A percentile compares a stretch with the other conserved stretches of the same genome.
Conservation (phyloP, 768 basidiomycete genomes). For the Gloeophyllum trabeum region DNA sequence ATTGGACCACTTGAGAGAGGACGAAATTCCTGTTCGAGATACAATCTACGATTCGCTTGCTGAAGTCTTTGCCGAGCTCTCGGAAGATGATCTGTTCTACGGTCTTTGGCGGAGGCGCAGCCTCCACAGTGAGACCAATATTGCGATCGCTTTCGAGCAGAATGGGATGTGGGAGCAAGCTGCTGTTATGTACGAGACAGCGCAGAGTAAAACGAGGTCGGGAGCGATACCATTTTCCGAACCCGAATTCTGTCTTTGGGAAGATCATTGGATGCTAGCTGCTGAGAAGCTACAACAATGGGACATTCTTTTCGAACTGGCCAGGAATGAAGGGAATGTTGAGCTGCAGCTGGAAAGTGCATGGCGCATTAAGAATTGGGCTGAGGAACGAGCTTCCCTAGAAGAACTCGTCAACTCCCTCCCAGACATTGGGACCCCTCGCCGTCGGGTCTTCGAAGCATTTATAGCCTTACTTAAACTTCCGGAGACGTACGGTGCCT, state of each 20-base stretch:
- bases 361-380: conserved; percentile 93
- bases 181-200: conserved; percentile 76
- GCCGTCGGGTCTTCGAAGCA: conserved; percentile 96
- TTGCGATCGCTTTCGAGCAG: conserved; percentile 84
- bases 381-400: conserved; percentile 60
- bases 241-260: conserved; percentile 95
- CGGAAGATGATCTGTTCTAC: conserved; percentile 96
- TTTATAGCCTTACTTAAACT: conserved; percentile 82
- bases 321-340: conserved; percentile 78
- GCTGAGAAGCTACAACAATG: conserved; percentile 97
- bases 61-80: conserved; percentile 91
- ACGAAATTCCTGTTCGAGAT: conserved; percentile 71
- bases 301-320: conserved; percentile 90
- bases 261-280: conserved; percentile 96
- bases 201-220: conserved; percentile 74
- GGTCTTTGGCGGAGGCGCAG: conserved; percentile 90
- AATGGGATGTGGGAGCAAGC: conserved; percentile 97
- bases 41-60: conserved; percentile 84
- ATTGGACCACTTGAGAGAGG: conserved; percentile 70
- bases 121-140: conserved; percentile 83
- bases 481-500: no score
- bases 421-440: conserved; percentile 82
- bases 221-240: conserved; percentile 87
- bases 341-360: conserved; percentile 92
- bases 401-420: conserved; percentile 69